Percentiles rank a stretch among this genome's conserved stretches.
Evolutionary conservation across 345 rosid genomes (phyloP).

Genomic region (Euphorbia tirucalli): DNA sequence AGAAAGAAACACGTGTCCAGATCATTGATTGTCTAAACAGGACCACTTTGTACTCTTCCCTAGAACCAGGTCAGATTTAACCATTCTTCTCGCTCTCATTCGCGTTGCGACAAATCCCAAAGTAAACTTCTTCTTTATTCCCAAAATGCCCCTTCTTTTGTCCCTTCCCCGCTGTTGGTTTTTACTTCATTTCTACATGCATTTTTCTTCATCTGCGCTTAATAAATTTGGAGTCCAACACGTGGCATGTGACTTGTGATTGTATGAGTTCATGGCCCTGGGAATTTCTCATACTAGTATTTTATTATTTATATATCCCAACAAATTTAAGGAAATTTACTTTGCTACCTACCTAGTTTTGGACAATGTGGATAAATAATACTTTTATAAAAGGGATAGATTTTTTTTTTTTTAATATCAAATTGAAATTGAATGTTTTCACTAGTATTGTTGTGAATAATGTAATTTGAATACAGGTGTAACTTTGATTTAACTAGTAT

Average conservation of each 20-base stretch:
- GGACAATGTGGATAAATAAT: no score
- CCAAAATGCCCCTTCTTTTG: conserved; percentile 32
- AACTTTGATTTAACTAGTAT: no score
- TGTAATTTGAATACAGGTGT: no score
- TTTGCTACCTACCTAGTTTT: no score
- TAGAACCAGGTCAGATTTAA: conserved; percentile 29
- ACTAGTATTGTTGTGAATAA: no score
- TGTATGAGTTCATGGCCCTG: no score
- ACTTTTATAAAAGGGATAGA: no score
- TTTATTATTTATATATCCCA: no score
- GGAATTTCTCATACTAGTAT: no score
- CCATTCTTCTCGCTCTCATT: neutral
- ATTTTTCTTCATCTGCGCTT: neutral
- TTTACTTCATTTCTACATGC: neutral
- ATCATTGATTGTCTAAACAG: conserved; percentile 18
- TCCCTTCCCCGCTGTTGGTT: neutral
- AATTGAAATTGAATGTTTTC: no score
- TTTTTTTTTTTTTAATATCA: no score
- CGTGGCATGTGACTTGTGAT: neutral
- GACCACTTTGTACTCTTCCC: conserved; percentile 33
- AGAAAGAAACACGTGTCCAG: conserved; percentile 26
- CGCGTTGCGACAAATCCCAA: conserved; percentile 38
- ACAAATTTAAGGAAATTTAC: no score
- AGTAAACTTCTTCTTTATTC: neutral
- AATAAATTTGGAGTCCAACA: neutral